These are phyloP conservation scores for Penicillium lagena DNA, from an alignment of 495 filamentous ascomycete genomes.

Conservation along the genomic window DNA sequence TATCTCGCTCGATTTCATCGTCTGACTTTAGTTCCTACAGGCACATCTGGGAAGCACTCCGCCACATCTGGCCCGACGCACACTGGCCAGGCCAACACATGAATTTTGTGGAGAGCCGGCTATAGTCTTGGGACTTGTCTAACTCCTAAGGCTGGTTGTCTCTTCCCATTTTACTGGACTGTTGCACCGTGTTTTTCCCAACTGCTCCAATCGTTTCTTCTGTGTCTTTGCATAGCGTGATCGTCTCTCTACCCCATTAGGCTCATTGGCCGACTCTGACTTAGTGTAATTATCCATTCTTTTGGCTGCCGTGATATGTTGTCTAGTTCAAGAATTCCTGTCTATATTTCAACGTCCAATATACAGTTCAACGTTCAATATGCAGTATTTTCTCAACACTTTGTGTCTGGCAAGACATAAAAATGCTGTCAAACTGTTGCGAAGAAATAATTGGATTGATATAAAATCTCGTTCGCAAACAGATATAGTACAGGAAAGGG, in stretches of 20 bases:
- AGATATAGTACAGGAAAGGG: too few relatives aligned
- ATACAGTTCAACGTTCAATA: slow-evolving; percentile 3
- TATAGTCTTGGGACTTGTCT: slow-evolving; percentile 25
- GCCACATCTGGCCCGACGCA: slow-evolving; percentile 75
- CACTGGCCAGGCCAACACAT: slow-evolving; percentile 68
- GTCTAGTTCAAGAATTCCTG: not conserved
- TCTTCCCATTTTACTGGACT: slow-evolving; percentile 2
- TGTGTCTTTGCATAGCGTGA: slow-evolving; percentile 19
- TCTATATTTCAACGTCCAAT: slow-evolving; percentile 7
- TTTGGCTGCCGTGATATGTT: slow-evolving; percentile 3
- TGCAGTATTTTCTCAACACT: not conserved
- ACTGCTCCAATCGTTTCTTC: too few relatives aligned
- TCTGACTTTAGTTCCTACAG: slow-evolving; percentile 31
- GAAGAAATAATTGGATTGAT: too few relatives aligned
- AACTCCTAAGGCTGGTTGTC: not conserved
- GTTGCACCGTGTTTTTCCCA: not conserved
- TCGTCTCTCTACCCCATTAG: not conserved
- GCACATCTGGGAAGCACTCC: slow-evolving; percentile 86
- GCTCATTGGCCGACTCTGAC: not conserved
- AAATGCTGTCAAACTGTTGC: not conserved
- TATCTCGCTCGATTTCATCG: not conserved
- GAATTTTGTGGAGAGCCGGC: slow-evolving; percentile 55
- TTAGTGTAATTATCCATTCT: slow-evolving; percentile 5
- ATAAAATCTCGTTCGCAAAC: too few relatives aligned
- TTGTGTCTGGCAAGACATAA: not conserved